These are phyloP conservation scores for Globisporangium irregulare DNA, from an alignment of 352 stramenopile species.

Conservation along the genomic window DNA sequence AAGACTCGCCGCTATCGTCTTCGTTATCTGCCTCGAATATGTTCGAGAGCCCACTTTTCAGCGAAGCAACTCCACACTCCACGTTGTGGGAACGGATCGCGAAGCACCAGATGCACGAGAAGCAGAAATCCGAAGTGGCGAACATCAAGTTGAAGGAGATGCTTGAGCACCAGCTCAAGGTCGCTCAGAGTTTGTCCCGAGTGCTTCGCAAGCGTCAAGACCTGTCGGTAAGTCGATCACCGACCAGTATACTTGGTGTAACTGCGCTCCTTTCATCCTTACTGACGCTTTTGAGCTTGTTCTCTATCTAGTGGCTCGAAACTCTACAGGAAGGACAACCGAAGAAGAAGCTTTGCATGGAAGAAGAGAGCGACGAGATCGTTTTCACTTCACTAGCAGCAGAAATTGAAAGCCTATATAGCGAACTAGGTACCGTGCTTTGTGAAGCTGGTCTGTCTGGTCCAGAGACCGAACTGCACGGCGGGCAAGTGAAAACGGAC, in stretches of 20 bases:
- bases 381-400: not conserved
- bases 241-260: too few species aligned
- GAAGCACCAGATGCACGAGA: not conserved
- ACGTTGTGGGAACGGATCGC: not conserved
- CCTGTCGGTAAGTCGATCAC: not conserved
- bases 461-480: not conserved
- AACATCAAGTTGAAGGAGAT: not conserved
- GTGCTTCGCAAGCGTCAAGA: not conserved
- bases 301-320: not conserved
- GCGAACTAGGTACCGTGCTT: not conserved
- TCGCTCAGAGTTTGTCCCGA: not conserved
- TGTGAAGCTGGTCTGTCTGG: not conserved
- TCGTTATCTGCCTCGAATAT: not conserved
- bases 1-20: not conserved
- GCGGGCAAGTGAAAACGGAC: constrained; percentile 5
- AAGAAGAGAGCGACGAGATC: not conserved
- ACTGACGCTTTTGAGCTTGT: not conserved
- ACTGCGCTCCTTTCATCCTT: too few species aligned
- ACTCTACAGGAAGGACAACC: not conserved
- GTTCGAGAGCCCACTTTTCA: not conserved
- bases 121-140: not conserved
- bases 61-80: not conserved
- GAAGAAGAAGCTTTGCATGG: not conserved
- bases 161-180: not conserved
- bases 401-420: not conserved